Base-by-base conservation (phyloP, 768 basidiomycete species). In the Ephemerocybe angulata region DNA sequence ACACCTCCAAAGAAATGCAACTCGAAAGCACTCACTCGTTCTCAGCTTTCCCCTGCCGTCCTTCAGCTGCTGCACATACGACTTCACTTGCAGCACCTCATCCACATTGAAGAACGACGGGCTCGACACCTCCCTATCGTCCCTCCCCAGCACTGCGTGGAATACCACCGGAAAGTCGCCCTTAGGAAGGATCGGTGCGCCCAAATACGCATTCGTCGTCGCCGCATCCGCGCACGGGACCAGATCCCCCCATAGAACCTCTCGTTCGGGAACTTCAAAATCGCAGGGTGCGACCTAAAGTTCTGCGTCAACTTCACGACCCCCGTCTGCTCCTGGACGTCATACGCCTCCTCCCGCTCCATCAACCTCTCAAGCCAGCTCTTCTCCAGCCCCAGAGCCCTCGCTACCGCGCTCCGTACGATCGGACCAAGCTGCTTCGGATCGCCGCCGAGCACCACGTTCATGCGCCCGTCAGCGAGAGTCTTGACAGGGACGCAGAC, bases 51-150 rank as follows among this genome's bases (percentile, higher is more conserved):
- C 57, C 4, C 70, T 59, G 46, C 74, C 69, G 1, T 58, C 56
- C 29, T 73, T 73, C n/a, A 78, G 60, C 7, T 50, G 58, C 57
- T 77, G 65, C 0, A 79, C 67, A 56, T 86, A 87, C 1, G 63
- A 60, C 58, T 78, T 80, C 43, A 87, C 81, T 43, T 80, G 76
- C 0, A 77, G 63, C 0, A 73, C 75, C 58, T 88, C 86, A 25
- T 82, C 76, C 30, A 81, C 76, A 54, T 88, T 88, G 73, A 87
- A 88, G 66, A 85, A 87, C 0, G 85, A 87, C 1, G 86, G 87
- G 0, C 86, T 87, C 0, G 78, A 75, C 2, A 79, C 77, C 62
- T 88, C 86, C n/a, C 85, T 77, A 27, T 80, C 77, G 60, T 88
- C 85, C 58, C 79, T 80, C 15, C 87, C 86, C n/a, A 69, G 60